Evolutionary conservation across 345 rosid genomes (phyloP).

Genomic region (Erodium maritimum): DNA sequence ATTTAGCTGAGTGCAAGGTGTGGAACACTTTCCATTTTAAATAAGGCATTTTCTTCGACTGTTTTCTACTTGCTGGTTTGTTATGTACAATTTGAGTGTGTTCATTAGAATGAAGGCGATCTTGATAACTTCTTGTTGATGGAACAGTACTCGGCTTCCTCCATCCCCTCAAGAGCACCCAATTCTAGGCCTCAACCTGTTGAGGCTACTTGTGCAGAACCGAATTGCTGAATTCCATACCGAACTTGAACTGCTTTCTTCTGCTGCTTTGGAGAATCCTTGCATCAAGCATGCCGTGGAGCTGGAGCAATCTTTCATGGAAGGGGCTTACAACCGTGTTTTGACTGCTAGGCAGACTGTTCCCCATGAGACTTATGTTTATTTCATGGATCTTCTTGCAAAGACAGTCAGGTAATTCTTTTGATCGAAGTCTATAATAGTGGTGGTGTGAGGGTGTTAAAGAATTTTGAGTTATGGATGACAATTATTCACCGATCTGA

Average conservation of each 20-base stretch:
- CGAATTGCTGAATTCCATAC: slow-evolving; percentile 98
- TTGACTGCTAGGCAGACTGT: slow-evolving; percentile 83
- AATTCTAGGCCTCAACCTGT: slow-evolving; percentile 82
- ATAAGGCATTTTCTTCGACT: background rate
- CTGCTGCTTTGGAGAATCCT: slow-evolving; percentile 66
- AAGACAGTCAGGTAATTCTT: slow-evolving; percentile 75
- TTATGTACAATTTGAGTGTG: background rate
- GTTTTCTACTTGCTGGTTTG: background rate
- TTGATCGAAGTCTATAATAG: slow-evolving; percentile 1
- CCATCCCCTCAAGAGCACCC: slow-evolving; percentile 74
- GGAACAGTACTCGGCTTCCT: slow-evolving; percentile 52
- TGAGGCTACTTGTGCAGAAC: slow-evolving; percentile 88
- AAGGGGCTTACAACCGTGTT: slow-evolving; percentile 95
- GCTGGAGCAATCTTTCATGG: slow-evolving; percentile 99
- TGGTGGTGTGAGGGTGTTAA: background rate
- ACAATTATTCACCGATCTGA: background rate
- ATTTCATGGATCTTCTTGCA: slow-evolving; percentile 97
- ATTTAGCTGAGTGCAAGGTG: background rate
- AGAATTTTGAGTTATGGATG: background rate
- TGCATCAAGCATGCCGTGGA: slow-evolving; percentile 94
- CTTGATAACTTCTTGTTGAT: slow-evolving; percentile 8
- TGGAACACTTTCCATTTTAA: background rate
- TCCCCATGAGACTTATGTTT: slow-evolving; percentile 74
- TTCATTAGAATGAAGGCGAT: background rate
- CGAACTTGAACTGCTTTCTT: slow-evolving; percentile 72